Conservation (phyloP, 129 eudicot species). For the Silybum marianum region DNA sequence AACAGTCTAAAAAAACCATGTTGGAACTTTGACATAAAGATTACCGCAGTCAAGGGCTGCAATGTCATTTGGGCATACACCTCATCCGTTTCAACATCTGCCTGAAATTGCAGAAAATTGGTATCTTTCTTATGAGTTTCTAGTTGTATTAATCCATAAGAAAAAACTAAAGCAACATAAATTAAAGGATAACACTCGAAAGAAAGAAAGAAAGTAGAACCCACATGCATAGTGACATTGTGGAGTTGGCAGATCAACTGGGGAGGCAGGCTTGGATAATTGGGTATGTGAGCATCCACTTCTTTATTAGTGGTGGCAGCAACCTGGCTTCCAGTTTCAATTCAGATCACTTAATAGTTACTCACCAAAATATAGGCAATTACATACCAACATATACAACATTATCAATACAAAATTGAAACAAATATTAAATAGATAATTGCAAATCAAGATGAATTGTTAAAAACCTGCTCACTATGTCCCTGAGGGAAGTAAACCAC, state of each 20-base stretch:
- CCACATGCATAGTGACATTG: constrained; percentile 99
- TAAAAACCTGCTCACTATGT: constrained; percentile 95
- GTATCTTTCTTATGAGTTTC: background rate
- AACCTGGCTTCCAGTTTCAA: constrained; percentile 73
- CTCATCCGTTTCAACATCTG: constrained; percentile 98
- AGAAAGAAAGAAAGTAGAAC: constrained; percentile 31
- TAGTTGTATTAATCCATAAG: background rate
- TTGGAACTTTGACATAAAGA: background rate
- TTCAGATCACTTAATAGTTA: constrained; percentile 33
- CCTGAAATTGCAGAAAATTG: constrained; percentile 60
- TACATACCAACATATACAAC: background rate
- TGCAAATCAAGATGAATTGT: background rate
- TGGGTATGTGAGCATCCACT: constrained; percentile 95
- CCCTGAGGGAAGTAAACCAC: constrained; percentile 99
- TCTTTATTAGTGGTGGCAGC: constrained; percentile 97
- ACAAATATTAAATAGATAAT: background rate
- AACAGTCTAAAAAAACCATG: background rate
- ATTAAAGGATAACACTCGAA: background rate
- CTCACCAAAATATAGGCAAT: constrained; percentile 4
- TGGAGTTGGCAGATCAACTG: constrained; percentile 99
- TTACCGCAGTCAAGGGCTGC: constrained; percentile 96
- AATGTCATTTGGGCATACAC: constrained; percentile 99
- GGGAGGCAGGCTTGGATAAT: constrained; percentile 92
- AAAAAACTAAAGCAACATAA: background rate
- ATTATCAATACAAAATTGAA: constrained; percentile 1